Percentiles rank a stretch among this genome's conserved stretches.
These are phyloP conservation scores for Microbotryum silenes-acaulis DNA, from an alignment of 1,284 basidiomycete species.

Conservation along the genomic window DNA sequence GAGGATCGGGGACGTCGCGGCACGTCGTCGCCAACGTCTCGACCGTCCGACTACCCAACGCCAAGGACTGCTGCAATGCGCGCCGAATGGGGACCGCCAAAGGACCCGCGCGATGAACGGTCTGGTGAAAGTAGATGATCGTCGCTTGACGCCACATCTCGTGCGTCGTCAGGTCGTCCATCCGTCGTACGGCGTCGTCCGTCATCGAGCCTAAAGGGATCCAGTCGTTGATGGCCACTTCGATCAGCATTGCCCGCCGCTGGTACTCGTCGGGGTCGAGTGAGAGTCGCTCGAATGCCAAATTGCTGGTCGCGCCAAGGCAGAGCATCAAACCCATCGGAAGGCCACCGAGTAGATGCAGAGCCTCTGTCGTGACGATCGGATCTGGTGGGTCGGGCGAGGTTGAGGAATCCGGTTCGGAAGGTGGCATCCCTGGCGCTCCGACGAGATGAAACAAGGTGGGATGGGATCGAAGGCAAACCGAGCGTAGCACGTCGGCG, in stretches of 20 bases:
- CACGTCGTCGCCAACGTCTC: neutral
- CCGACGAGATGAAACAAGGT: slow-evolving; percentile 14
- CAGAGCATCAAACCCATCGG: slow-evolving; percentile 26
- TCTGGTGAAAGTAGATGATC: slow-evolving; percentile 26
- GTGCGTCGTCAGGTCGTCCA: slow-evolving; percentile 14
- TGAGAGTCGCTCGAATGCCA: slow-evolving; percentile 16
- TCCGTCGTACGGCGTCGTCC: slow-evolving; percentile 10
- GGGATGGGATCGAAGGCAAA: slow-evolving; percentile 3
- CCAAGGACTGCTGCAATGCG: slow-evolving; percentile 20
- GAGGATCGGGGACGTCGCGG: neutral
- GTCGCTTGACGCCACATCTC: slow-evolving; percentile 30
- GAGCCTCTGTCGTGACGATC: neutral
- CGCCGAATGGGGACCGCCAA: slow-evolving; percentile 10
- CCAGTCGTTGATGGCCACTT: slow-evolving; percentile 22
- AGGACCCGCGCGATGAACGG: slow-evolving; percentile 16
- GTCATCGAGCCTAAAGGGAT: slow-evolving; percentile 1
- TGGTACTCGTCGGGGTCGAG: slow-evolving; percentile 13
- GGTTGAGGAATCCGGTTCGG: neutral
- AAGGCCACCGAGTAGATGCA: slow-evolving; percentile 19
- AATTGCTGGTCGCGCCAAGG: slow-evolving; percentile 20
- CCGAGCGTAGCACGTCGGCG: slow-evolving; percentile 10
- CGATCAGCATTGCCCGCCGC: slow-evolving; percentile 15
- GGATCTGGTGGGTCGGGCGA: neutral
- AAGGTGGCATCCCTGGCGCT: slow-evolving; percentile 10
- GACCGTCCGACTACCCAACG: slow-evolving; percentile 15